A percentile compares a stretch with the other conserved stretches of the same genome.
Evolutionary conservation across 371 early-diverging fungal genomes (phyloP).

Genomic region (Capillidium rhysosporum): DNA sequence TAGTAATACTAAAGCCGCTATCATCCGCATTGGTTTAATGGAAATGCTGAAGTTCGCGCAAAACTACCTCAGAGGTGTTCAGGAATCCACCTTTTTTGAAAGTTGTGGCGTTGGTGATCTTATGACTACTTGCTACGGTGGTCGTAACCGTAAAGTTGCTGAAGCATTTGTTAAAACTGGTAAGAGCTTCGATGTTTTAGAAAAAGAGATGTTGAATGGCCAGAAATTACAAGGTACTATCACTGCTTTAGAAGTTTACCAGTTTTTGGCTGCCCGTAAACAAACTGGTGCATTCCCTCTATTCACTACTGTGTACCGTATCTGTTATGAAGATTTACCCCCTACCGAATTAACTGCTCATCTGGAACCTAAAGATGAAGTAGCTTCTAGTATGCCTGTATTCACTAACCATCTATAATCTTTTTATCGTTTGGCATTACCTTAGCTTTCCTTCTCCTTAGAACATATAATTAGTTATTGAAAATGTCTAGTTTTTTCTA

Average conservation of each 20-base stretch:
- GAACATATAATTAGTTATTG: too few species aligned
- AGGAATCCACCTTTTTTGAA: constrained; percentile 84
- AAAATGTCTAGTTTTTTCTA: too few species aligned
- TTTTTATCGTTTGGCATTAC: not conserved
- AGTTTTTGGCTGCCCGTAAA: constrained; percentile 42
- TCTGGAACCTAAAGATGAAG: not conserved
- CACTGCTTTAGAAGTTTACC: constrained; percentile 75
- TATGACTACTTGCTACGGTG: constrained; percentile 91
- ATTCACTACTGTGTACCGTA: constrained; percentile 69
- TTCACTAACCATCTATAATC: not conserved
- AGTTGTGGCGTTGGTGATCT: constrained; percentile 88
- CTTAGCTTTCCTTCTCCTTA: too few species aligned
- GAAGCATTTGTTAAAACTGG: constrained; percentile 78
- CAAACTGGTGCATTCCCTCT: constrained; percentile 61
- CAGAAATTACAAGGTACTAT: constrained; percentile 96
- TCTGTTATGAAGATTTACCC: constrained; percentile 46
- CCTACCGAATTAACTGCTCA: not conserved
- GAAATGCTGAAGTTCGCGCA: constrained; percentile 92
- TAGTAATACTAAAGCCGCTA: constrained; percentile 92
- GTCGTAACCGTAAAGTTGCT: constrained; percentile 88
- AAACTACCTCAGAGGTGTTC: constrained; percentile 51
- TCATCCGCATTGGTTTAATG: constrained; percentile 86
- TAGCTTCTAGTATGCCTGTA: not conserved
- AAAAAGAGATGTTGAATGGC: constrained; percentile 79
- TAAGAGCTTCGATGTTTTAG: constrained; percentile 76